Conservation (phyloP, 176 grass and related monocot genomes). For the Olyra latifolia region DNA sequence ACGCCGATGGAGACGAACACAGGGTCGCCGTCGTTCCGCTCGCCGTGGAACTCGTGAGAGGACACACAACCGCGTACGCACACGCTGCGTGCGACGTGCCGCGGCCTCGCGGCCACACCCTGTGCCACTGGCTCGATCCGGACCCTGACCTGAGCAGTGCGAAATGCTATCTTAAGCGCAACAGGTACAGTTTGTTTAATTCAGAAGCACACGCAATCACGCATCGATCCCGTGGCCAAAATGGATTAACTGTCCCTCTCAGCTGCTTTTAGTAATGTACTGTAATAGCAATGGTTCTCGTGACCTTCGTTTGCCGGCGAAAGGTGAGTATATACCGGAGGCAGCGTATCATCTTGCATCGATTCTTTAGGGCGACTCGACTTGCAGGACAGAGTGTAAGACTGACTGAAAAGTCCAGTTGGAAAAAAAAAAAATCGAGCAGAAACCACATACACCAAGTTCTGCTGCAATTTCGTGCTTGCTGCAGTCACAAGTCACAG, state of each 20-base stretch:
- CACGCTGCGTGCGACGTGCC: neutral
- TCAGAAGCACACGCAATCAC: neutral
- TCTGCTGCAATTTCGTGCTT: neutral
- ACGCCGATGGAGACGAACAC: too few relatives aligned
- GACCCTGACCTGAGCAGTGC: neutral
- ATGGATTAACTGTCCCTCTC: neutral
- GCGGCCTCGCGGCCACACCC: neutral
- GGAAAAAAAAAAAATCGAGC: neutral
- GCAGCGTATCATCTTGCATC: neutral
- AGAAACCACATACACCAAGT: neutral
- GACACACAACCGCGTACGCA: too few relatives aligned
- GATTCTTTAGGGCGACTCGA: neutral
- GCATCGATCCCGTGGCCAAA: neutral
- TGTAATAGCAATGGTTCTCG: too few relatives aligned
- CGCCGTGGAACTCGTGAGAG: neutral
- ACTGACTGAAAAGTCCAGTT: neutral
- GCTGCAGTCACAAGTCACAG: neutral
- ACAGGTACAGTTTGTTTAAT: neutral
- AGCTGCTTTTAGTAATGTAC: neutral
- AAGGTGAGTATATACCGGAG: too few relatives aligned
- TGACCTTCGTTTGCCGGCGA: too few relatives aligned
- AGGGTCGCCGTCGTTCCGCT: neutral
- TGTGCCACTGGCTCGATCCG: too few relatives aligned
- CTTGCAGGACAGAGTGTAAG: neutral
- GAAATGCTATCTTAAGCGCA: neutral